Base-by-base conservation (phyloP, 1,284 basidiomycete species). In the Cerrena zonata region DNA sequence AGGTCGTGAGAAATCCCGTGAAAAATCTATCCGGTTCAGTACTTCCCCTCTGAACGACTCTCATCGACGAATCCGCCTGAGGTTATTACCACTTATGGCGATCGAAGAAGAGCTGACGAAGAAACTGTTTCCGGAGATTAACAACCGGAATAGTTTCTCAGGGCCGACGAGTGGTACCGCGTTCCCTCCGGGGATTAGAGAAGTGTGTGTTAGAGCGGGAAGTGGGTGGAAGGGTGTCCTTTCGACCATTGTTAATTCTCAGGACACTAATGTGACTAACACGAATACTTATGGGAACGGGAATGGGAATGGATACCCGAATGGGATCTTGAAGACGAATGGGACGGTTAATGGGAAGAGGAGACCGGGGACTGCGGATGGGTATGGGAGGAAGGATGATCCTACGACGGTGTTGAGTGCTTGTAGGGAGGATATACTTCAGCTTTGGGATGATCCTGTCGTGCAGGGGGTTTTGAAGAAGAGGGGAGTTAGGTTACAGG, bases 21-120 rank as follows among this genome's bases (percentile, higher is more conserved):
- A 52, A 50, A 27, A 49, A 50, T 50, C 55, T n/a, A 46, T 57
- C 2, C 50, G 55, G 13, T 57, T 57, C 47, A 57, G 56, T 49
- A 53, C 52, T 4, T 49, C 50, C 24, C 36, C 52, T 4, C 61
- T 69, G 15, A 69, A 65, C 41, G 58, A 68, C 61, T 49, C 68
- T 36, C 72, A 77, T 52, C 72, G 70, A 7, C 71, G 72, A 13
- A 70, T 75, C 40, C 75, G 76, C 34, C 68, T 79, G 27, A 74
- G 77, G 5, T 73, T 86, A 3, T 76, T 78, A 0, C 83, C 83
- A 0, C 71, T 86, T 1, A 69, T 84, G n/a, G 70, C 74, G 42
- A 73, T 84, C 51, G 82, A 84, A 58, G 70, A 71, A 4, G 73
- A 75, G 48, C 65, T 83, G 22, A 72, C 69, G 13, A 71, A 60